Base-by-base conservation (phyloP, 129 eudicot species). In the Scalesia atractyloides region DNA sequence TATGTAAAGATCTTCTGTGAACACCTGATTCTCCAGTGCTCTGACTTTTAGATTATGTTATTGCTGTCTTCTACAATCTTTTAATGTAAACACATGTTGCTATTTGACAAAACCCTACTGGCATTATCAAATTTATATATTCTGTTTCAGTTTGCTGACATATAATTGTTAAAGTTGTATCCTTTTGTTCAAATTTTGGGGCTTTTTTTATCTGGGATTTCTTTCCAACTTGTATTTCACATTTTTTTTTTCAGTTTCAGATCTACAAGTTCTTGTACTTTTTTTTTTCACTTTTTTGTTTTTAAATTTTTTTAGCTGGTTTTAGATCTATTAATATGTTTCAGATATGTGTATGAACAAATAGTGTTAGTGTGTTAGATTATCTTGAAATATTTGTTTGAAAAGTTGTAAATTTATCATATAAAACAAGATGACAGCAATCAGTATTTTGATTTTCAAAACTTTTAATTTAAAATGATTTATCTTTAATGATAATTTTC, bases 171-270 rank as follows among this genome's bases (percentile, higher is more conserved):
- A 46, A 46, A 46, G 50, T 46, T 46, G 50, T 66, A 34, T 26
- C 16, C 46, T 77, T 77, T 51, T 30, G 1, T 61, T 68, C 51
- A 52, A 77, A 53, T 50, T 65, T 64, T 43, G 72, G 76, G 75
- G 63, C 4, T 82, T 82, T 56, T 47, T 9, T 72, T 76, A 82
- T 76, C 79, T 76, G 81, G 79, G 82, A 17, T 73, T 66, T 76
- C 69, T 37, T 76, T 6, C 30, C 44, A 44, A 10, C 66, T 34
- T 67, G 5, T 46, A 41, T 51, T 61, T 43, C 70, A 10, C 65
- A 52, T 34, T 61, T 75, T 33, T 73, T 58, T 63, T 20, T 69
- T 30, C 68, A 24, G 43, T 64, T 64, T 37, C 63, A 75, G 80
- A 75, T 75, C 80, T 66, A 68, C 73, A 17, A 24, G 17, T 75